A percentile compares a stretch with the other conserved stretches of the same genome.
phyloP scores from a whole-genome alignment of 129 eudicot species.

The Tagetes patula region DNA sequence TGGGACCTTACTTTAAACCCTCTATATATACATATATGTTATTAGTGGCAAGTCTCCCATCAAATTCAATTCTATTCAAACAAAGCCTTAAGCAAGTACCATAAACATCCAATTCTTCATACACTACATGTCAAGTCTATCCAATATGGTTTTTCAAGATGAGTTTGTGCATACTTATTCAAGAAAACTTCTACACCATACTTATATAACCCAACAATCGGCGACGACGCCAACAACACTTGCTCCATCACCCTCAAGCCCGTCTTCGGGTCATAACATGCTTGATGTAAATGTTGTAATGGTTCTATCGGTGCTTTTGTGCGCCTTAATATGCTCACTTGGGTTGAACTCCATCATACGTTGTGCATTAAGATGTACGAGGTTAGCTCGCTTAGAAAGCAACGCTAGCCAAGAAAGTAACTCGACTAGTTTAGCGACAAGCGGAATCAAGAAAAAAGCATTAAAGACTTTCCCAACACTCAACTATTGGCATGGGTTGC shows the following conservation, averaged over 20 bases:
- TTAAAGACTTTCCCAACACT: conserved; percentile 62
- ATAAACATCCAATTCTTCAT: background rate
- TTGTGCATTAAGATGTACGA: conserved; percentile 69
- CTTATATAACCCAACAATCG: background rate
- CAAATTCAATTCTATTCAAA: background rate
- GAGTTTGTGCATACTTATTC: conserved; percentile 9
- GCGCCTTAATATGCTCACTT: conserved; percentile 81
- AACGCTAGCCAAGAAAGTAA: conserved; percentile 9
- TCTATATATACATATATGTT: conserved; percentile 11
- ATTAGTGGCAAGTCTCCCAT: background rate
- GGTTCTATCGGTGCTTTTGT: conserved; percentile 77
- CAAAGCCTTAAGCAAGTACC: background rate
- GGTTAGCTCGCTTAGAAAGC: conserved; percentile 32
- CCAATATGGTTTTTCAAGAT: background rate
- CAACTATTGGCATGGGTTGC: conserved; percentile 45
- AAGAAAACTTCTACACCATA: conserved; percentile 44
- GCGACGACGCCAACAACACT: background rate
- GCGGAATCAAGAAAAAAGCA: conserved; percentile 71
- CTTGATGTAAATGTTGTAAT: conserved; percentile 84
- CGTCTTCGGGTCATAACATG: conserved; percentile 40
- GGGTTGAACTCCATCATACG: conserved; percentile 75
- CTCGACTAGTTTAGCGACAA: conserved; percentile 43
- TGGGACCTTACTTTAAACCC: background rate
- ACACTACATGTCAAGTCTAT: conserved; percentile 23
- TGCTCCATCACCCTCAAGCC: conserved; percentile 35